These are phyloP conservation scores for Curvularia eragrostidis DNA, from an alignment of 2,329 filamentous ascomycete genomes.

Conservation along the genomic window DNA sequence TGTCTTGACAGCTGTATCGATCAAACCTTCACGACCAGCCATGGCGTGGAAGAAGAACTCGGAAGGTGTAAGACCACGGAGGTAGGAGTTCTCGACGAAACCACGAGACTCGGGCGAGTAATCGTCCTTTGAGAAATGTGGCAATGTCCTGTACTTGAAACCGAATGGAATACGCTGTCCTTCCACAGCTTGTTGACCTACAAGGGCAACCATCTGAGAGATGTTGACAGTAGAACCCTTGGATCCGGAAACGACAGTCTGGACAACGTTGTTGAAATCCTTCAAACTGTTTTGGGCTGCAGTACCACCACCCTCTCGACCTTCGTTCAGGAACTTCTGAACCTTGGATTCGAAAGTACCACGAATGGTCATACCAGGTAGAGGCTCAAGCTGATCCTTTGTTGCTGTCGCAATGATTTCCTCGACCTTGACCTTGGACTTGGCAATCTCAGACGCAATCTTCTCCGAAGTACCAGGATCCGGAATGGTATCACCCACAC, in stretches of 20 bases:
- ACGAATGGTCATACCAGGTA: slow-evolving; percentile 97
- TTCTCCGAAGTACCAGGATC: slow-evolving; percentile 82
- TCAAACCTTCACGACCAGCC: slow-evolving; percentile 99
- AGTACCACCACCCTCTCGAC: slow-evolving; percentile 95
- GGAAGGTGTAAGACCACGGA: slow-evolving; percentile 90
- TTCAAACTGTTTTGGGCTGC: slow-evolving; percentile 91
- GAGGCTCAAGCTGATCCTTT: slow-evolving; percentile 84
- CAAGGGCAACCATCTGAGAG: slow-evolving; percentile 97
- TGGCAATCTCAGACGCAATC: slow-evolving; percentile 81
- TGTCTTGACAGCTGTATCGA: slow-evolving; percentile 99
- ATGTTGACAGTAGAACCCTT: slow-evolving; percentile 99
- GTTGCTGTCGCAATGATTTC: slow-evolving; percentile 79
- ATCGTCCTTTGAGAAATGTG: slow-evolving; percentile 99
- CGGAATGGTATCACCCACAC: slow-evolving; percentile 97
- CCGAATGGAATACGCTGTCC: slow-evolving; percentile 99
- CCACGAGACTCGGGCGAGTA: slow-evolving; percentile 96
- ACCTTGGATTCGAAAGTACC: slow-evolving; percentile 98
- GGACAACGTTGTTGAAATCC: slow-evolving; percentile 93
- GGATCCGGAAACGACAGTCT: slow-evolving; percentile 95
- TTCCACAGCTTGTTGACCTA: slow-evolving; percentile 97
- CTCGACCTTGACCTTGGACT: slow-evolving; percentile 81
- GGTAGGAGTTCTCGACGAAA: slow-evolving; percentile 98
- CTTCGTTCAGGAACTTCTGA: slow-evolving; percentile 89
- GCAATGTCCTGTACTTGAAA: slow-evolving; percentile 96
- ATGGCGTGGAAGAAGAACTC: slow-evolving; percentile 99